Percentiles rank a stretch among this genome's conserved stretches.
These are phyloP conservation scores for Cryphonectria carpinicola DNA, from an alignment of 2,329 filamentous ascomycete genomes.

Conservation along the genomic window DNA sequence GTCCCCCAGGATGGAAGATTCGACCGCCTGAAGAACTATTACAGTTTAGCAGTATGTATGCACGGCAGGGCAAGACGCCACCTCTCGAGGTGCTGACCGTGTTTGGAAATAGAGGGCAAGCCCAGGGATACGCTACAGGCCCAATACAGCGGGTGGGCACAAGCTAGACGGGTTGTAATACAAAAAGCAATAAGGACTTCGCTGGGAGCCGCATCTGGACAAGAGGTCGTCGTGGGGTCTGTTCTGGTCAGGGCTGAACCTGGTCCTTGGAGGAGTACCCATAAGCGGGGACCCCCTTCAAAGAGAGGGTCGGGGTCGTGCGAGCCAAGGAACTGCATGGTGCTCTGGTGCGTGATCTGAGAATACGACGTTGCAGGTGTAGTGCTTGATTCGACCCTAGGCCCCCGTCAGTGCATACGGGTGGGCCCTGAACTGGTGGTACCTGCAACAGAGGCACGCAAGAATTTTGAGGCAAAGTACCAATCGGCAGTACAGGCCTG, in stretches of 20 bases:
- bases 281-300: not conserved
- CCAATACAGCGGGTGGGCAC: constrained; percentile 13
- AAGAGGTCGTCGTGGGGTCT: constrained; percentile 5
- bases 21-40: constrained; percentile 11
- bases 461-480: not conserved
- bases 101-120: constrained; percentile 16
- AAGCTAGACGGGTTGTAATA: constrained; percentile 10
- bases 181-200: constrained; percentile 7
- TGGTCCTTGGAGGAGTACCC: not conserved
- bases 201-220: constrained; percentile 16
- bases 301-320: not conserved
- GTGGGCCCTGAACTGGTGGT: not conserved
- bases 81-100: not conserved
- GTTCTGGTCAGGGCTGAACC: constrained; percentile 17
- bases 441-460: not conserved
- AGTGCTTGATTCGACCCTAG: not conserved
- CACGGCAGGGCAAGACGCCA: constrained; percentile 17
- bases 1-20: not conserved
- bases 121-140: constrained; percentile 10
- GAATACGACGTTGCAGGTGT: constrained; percentile 27
- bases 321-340: constrained; percentile 17
- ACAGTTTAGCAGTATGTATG: constrained; percentile 7
- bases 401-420: not conserved
- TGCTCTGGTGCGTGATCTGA: constrained; percentile 24
- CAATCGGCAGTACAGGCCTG: not conserved